A percentile compares a stretch with the other conserved stretches of the same genome.
These are phyloP conservation scores for Fraxinus nigra DNA, from an alignment of 305 asterid species.

Conservation along the genomic window DNA sequence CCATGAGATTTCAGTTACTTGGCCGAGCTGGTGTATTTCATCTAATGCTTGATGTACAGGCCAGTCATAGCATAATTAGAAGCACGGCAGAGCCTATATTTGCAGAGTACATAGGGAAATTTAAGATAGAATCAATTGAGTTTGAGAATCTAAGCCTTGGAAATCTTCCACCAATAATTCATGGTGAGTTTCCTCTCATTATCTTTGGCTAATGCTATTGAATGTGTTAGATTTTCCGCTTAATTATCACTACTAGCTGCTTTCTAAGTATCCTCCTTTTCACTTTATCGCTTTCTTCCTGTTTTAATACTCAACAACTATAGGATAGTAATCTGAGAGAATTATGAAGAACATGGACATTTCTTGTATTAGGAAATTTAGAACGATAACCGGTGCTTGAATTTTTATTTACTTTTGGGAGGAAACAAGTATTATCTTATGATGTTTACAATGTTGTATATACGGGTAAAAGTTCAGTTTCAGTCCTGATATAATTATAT, in stretches of 20 bases:
- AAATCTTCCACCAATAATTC: slow-evolving; percentile 72
- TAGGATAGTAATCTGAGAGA: neutral
- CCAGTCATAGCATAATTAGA: slow-evolving; percentile 54
- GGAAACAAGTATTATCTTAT: neutral
- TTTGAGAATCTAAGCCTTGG: slow-evolving; percentile 71
- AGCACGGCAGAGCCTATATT: slow-evolving; percentile 69
- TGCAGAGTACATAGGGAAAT: slow-evolving; percentile 67
- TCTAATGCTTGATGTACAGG: slow-evolving; percentile 41
- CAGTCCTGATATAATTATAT: neutral
- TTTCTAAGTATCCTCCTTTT: neutral
- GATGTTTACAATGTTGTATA: neutral
- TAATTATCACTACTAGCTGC: neutral
- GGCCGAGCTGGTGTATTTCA: neutral
- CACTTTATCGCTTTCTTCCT: neutral
- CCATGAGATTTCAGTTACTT: neutral
- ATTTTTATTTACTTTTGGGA: neutral
- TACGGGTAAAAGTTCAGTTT: neutral
- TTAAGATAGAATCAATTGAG: slow-evolving; percentile 60
- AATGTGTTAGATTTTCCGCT: neutral
- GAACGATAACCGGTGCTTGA: neutral
- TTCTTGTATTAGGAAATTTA: neutral
- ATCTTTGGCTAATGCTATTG: neutral
- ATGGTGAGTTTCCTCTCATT: slow-evolving; percentile 48
- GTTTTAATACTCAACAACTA: neutral
- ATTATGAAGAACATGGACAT: neutral